Conservation (phyloP, 2,329 filamentous ascomycete genomes). For the Penicillium capsulatum region DNA sequence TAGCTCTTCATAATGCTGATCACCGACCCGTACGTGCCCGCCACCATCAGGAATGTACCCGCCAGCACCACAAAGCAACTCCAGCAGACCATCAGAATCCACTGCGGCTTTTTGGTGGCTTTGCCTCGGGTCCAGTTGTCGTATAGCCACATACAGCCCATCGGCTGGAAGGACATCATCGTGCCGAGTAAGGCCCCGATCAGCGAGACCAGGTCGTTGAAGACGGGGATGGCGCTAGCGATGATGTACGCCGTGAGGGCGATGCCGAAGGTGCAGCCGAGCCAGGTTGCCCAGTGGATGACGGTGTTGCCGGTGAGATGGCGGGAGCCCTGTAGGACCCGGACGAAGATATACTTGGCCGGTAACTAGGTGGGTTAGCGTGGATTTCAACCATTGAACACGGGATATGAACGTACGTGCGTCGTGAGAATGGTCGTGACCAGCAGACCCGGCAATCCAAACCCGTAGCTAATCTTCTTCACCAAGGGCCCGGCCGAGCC, state of each 20-base stretch:
- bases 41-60: constrained; percentile 44
- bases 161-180: constrained; percentile 26
- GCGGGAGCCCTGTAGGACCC: constrained; percentile 20
- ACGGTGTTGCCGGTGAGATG: constrained; percentile 21
- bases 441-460: constrained; percentile 34
- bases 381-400: not conserved
- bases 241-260: constrained; percentile 25
- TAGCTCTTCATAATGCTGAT: constrained; percentile 40
- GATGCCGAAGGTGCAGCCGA: constrained; percentile 19
- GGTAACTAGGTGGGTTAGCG: constrained; percentile 10
- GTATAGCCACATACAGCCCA: constrained; percentile 45
- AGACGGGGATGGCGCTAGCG: constrained; percentile 26
- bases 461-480: constrained; percentile 47
- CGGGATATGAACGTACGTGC: constrained; percentile 19
- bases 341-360: constrained; percentile 23
- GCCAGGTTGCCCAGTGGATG: constrained; percentile 24
- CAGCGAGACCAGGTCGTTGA: constrained; percentile 23
- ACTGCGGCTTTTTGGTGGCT: constrained; percentile 10
- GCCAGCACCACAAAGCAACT: constrained; percentile 33
- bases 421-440: constrained; percentile 24
- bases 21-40: constrained; percentile 46
- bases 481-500: constrained; percentile 41
- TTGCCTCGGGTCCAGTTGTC: constrained; percentile 36
- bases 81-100: constrained; percentile 21
- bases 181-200: constrained; percentile 26